phyloP scores from a whole-genome alignment of 768 basidiomycete species.

The Dioszegia aurantiaca region DNA sequence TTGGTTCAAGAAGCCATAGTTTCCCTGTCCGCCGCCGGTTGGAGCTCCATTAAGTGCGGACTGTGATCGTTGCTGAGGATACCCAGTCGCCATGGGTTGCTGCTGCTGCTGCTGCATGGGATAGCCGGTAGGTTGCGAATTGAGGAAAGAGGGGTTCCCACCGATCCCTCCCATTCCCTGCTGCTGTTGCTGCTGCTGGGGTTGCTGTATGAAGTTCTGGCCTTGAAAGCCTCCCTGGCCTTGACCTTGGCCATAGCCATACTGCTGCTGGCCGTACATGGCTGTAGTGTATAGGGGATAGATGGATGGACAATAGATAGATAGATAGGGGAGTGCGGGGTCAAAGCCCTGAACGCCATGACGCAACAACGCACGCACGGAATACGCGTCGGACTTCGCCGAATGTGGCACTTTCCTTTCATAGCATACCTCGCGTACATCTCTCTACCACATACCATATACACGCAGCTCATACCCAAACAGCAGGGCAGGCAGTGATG shows the following conservation, averaged over 20 bases:
- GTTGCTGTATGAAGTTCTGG: constrained; percentile 4
- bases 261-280: constrained; percentile 12
- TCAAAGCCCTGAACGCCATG: constrained; percentile 1
- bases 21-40: constrained; percentile 16
- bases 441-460: background rate
- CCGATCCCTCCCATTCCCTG: constrained; percentile 1
- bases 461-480: constrained; percentile 4
- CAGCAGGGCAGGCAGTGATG: constrained; percentile 6
- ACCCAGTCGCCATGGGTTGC: constrained; percentile 25
- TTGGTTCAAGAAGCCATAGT: constrained; percentile 37
- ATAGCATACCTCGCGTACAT: background rate
- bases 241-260: constrained; percentile 9
- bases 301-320: constrained; percentile 5
- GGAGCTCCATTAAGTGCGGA: constrained; percentile 11
- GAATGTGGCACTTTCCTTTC: constrained; percentile 11
- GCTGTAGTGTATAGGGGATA: background rate
- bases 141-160: constrained; percentile 14
- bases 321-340: background rate
- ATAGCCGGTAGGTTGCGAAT: constrained; percentile 25
- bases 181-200: background rate
- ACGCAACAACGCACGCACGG: constrained; percentile 2
- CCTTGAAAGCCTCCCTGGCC: constrained; percentile 11
- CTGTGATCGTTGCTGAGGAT: constrained; percentile 29
- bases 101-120: constrained; percentile 18
- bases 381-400: background rate